Percentiles rank a stretch among this genome's conserved stretches.
Evolutionary conservation across 306 rosid genomes (phyloP).

Genomic region (Acmispon strigosus): DNA sequence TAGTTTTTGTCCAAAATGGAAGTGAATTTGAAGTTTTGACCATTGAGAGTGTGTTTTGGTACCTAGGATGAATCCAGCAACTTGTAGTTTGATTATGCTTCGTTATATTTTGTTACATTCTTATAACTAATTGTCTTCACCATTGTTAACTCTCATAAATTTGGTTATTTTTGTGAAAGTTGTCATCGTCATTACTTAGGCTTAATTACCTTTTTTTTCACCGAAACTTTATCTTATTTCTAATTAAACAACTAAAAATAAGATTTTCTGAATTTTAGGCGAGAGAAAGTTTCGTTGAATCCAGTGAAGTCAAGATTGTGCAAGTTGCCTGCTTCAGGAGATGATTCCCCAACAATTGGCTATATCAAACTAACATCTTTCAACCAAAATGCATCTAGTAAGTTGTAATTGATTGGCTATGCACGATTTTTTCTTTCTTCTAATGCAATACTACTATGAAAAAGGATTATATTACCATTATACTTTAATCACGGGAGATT

Average conservation of each 20-base stretch:
- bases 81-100: conserved; percentile 1
- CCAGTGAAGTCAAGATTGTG: conserved; percentile 91
- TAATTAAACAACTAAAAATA: not conserved
- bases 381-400: conserved; percentile 87
- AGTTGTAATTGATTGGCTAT: conserved; percentile 22
- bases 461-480: not conserved
- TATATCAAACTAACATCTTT: conserved; percentile 84
- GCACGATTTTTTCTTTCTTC: conserved; percentile 9
- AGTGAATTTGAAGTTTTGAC: not conserved
- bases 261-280: conserved; percentile 44
- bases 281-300: conserved; percentile 85
- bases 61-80: not conserved
- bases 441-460: not conserved
- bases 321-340: conserved; percentile 60
- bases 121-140: not conserved
- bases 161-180: not conserved
- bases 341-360: conserved; percentile 64
- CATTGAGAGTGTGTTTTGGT: not conserved
- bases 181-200: not conserved
- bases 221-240: not conserved
- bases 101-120: not conserved
- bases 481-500: not conserved
- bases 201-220: not conserved
- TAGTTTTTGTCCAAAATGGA: not conserved
- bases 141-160: not conserved